Conservation (phyloP, 2,329 filamentous ascomycete genomes). For the Plenodomus biglobosus region DNA sequence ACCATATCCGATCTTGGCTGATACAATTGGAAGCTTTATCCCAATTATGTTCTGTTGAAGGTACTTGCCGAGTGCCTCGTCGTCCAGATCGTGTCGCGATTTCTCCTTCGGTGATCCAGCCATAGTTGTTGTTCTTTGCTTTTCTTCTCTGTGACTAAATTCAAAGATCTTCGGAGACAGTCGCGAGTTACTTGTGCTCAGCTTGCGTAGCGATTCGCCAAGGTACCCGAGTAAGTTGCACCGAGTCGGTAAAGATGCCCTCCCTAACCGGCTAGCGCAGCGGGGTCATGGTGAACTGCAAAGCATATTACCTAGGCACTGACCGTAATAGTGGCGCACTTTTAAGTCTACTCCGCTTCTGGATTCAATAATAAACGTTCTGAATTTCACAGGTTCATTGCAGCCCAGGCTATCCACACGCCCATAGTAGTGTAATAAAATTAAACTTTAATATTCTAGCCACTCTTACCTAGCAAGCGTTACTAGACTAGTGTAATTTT, state of each 20-base stretch:
- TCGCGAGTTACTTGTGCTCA: not conserved
- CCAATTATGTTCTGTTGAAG: constrained; percentile 29
- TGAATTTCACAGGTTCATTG: too few species aligned
- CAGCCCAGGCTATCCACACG: too few species aligned
- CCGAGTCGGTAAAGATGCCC: not conserved
- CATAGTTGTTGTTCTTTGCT: constrained; percentile 9
- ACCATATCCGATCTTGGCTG: constrained; percentile 82
- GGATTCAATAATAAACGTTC: too few species aligned
- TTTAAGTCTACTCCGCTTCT: too few species aligned
- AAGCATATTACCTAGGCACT: not conserved
- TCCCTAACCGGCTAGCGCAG: not conserved
- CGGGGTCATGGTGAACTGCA: not conserved
- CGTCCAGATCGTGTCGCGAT: constrained; percentile 34
- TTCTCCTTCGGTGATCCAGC: constrained; percentile 14
- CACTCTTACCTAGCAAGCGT: too few species aligned
- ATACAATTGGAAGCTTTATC: constrained; percentile 29
- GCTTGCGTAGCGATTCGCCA: not conserved
- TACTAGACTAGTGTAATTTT: too few species aligned
- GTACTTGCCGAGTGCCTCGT: constrained; percentile 33
- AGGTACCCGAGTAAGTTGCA: not conserved
- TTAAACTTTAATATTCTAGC: too few species aligned
- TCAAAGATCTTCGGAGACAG: not conserved
- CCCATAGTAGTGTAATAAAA: too few species aligned
- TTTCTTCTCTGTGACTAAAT: not conserved
- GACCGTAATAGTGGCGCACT: too few species aligned